Evolutionary conservation across 139 green algal genomes (phyloP).

Genomic region (Volvox reticuliferus): DNA sequence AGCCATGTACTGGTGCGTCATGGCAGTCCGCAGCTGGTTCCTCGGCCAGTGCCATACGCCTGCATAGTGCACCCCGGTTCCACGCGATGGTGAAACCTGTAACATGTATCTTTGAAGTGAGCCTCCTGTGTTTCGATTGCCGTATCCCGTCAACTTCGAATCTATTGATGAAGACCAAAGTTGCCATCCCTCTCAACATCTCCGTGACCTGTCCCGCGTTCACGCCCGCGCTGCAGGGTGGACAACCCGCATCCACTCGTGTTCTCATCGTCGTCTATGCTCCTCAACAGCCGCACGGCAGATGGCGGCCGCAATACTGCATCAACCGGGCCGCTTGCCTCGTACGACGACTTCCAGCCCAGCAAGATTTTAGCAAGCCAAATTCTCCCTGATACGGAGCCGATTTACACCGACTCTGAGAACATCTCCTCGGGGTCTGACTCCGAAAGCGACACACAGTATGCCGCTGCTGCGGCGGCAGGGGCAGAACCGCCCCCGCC

Average conservation of each 20-base stretch:
- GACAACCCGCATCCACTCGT: conserved; percentile 40
- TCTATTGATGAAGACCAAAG: no score
- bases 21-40: not conserved
- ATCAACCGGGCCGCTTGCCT: not conserved
- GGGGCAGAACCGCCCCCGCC: not conserved
- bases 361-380: conserved; percentile 23
- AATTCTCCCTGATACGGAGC: conserved; percentile 1
- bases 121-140: no score
- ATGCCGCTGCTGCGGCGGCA: conserved; percentile 17
- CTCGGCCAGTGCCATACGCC: no score
- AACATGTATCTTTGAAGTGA: no score
- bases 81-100: no score
- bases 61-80: no score
- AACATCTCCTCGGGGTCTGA: conserved; percentile 23
- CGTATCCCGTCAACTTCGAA: no score
- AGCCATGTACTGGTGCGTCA: conserved; percentile 27
- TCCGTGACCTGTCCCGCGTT: not conserved
- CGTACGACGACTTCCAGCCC: conserved; percentile 29
- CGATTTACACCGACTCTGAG: conserved; percentile 14
- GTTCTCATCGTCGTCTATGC: conserved; percentile 29
- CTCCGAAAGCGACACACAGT: conserved; percentile 22
- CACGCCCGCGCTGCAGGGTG: not conserved
- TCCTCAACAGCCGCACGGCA: conserved; percentile 29
- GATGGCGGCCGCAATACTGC: not conserved
- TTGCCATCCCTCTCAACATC: no score